These are phyloP conservation scores for Blastobotrys americana DNA, from an alignment of 805 yeast genomes.

Conservation along the genomic window DNA sequence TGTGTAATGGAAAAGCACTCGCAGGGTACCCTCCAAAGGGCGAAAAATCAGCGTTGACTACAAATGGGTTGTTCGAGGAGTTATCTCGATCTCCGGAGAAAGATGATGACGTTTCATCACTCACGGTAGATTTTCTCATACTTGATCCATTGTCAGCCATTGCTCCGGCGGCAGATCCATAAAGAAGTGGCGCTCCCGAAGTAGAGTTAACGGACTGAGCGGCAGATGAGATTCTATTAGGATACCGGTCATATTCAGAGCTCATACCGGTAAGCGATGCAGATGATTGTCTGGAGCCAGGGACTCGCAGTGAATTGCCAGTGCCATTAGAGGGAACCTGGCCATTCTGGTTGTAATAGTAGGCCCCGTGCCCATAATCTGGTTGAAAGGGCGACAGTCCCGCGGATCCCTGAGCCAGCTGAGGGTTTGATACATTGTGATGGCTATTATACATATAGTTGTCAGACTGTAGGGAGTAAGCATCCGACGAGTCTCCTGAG, in stretches of 20 bases:
- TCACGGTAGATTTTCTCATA: conserved; percentile 16
- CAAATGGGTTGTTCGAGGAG: conserved; percentile 24
- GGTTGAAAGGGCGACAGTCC: conserved; percentile 4
- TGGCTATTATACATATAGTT: conserved; percentile 5
- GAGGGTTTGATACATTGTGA: conserved; percentile 6
- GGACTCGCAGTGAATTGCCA: conserved; percentile 8
- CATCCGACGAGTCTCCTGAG: conserved; percentile 18
- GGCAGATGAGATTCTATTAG: conserved; percentile 25
- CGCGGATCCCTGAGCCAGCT: conserved; percentile 4
- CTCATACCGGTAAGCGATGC: conserved; percentile 20
- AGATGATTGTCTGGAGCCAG: conserved; percentile 19
- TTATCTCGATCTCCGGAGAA: conserved; percentile 16
- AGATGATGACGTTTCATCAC: conserved; percentile 20
- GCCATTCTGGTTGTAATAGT: not conserved
- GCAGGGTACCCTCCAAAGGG: conserved; percentile 99
- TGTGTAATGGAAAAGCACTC: conserved; percentile 76
- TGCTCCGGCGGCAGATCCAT: conserved; percentile 1
- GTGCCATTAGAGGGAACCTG: conserved; percentile 4
- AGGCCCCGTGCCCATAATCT: conserved; percentile 1
- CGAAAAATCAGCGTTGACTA: conserved; percentile 35
- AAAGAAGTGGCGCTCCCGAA: conserved; percentile 17
- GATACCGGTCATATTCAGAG: conserved; percentile 32
- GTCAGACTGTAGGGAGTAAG: conserved; percentile 13
- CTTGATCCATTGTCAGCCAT: conserved; percentile 4
- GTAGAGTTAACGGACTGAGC: conserved; percentile 19